These are phyloP conservation scores for Cordia subcordata DNA, from an alignment of 257 asterid species.

Conservation along the genomic window DNA sequence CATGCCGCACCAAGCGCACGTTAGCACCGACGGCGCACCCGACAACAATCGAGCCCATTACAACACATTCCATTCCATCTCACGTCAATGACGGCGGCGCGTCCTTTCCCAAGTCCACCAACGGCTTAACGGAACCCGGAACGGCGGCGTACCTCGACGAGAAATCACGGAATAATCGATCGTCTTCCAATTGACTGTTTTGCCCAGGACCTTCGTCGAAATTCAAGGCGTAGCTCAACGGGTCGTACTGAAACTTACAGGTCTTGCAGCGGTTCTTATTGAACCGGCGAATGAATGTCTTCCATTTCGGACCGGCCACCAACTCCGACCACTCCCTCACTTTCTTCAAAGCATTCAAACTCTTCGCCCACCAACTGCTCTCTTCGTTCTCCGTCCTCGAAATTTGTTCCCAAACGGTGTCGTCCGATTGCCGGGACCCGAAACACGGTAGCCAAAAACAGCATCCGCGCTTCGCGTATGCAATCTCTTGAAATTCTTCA, in stretches of 20 bases:
- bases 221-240: constrained; percentile 64
- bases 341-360: constrained; percentile 44
- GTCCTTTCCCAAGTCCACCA: constrained; percentile 30
- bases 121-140: constrained; percentile 25
- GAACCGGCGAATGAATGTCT: constrained; percentile 78
- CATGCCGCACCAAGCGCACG: background rate
- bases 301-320: constrained; percentile 93
- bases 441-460: constrained; percentile 60
- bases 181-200: constrained; percentile 31
- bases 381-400: constrained; percentile 39
- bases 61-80: background rate
- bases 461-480: constrained; percentile 42
- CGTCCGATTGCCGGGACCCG: constrained; percentile 23
- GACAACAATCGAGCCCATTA: too few relatives aligned
- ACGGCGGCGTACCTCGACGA: constrained; percentile 50
- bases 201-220: constrained; percentile 58
- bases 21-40: too few relatives aligned
- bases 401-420: constrained; percentile 57
- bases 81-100: constrained; percentile 16
- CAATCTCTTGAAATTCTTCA: constrained; percentile 35
- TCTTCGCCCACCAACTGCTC: constrained; percentile 39
- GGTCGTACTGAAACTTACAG: constrained; percentile 55
- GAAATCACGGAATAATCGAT: constrained; percentile 39
- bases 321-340: constrained; percentile 79
- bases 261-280: constrained; percentile 38